These are phyloP conservation scores for Trichoderma breve DNA, from an alignment of 2,329 filamentous ascomycete species.

Conservation along the genomic window DNA sequence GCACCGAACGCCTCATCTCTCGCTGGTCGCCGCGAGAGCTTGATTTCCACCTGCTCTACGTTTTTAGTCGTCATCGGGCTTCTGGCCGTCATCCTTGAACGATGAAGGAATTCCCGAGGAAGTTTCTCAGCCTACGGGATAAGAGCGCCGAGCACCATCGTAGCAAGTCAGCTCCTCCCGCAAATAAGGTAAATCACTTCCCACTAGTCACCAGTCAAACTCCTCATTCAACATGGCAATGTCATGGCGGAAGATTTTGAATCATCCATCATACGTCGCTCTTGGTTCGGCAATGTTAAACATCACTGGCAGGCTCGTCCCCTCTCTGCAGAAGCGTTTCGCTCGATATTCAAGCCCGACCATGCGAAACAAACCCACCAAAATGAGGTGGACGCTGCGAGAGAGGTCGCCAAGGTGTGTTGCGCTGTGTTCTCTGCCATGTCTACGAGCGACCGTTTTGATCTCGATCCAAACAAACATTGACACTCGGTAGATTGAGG, in stretches of 20 bases:
- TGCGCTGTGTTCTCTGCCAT: not conserved
- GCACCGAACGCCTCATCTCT: conserved; percentile 29
- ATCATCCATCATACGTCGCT: not conserved
- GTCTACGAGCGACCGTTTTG: not conserved
- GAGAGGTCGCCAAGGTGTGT: conserved; percentile 41
- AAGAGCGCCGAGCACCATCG: conserved; percentile 56
- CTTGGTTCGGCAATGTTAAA: conserved; percentile 20
- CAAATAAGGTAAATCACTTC: conserved; percentile 30
- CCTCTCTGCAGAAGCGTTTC: conserved; percentile 56
- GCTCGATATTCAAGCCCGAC: conserved; percentile 63
- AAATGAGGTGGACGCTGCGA: conserved; percentile 22
- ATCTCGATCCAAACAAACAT: not conserved
- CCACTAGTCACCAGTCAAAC: not conserved
- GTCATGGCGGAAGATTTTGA: not conserved
- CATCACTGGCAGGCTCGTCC: conserved; percentile 46
- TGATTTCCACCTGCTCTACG: conserved; percentile 14
- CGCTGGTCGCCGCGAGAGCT: conserved; percentile 33
- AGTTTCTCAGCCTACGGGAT: conserved; percentile 69
- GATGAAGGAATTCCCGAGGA: conserved; percentile 59
- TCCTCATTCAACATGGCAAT: not conserved
- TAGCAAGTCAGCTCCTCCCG: conserved; percentile 54
- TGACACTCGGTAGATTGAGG: conserved; percentile 38
- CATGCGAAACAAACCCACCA: conserved; percentile 47
- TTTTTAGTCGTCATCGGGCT: conserved; percentile 16
- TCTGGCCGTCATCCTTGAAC: conserved; percentile 25